phyloP scores from a whole-genome alignment of 2,329 filamentous ascomycete genomes.

The Microthyrium microscopicum region DNA sequence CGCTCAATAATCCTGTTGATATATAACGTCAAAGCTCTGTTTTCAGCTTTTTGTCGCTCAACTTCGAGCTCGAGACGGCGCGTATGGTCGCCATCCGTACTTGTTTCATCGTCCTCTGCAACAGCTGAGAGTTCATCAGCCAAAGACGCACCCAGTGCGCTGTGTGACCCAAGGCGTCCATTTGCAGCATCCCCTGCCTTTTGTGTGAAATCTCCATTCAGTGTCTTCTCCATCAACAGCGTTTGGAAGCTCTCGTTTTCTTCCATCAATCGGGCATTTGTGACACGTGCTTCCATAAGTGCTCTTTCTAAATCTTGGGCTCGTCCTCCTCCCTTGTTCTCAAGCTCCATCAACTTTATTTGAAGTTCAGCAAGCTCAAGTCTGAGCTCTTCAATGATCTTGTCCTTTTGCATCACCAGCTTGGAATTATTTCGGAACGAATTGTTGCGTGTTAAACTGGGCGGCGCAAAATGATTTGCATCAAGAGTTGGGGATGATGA shows the following conservation, averaged over 20 bases:
- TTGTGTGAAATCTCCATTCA: slow-evolving; percentile 67
- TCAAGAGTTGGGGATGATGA: slow-evolving; percentile 50
- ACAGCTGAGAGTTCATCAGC: slow-evolving; percentile 15
- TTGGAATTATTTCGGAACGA: slow-evolving; percentile 83
- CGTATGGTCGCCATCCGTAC: slow-evolving; percentile 2
- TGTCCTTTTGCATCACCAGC: slow-evolving; percentile 85
- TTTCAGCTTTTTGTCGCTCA: slow-evolving; percentile 72
- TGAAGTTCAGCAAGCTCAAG: slow-evolving; percentile 88
- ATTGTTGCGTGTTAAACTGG: slow-evolving; percentile 70
- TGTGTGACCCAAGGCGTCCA: too few species aligned
- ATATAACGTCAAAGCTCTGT: slow-evolving; percentile 92
- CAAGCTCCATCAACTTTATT: slow-evolving; percentile 85
- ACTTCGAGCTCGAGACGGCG: slow-evolving; percentile 64
- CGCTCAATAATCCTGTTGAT: slow-evolving; percentile 99
- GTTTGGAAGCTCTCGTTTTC: slow-evolving; percentile 98
- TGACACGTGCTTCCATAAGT: slow-evolving; percentile 83
- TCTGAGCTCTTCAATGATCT: slow-evolving; percentile 80
- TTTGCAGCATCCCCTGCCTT: too few species aligned
- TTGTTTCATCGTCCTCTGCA: slow-evolving; percentile 36
- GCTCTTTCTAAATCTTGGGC: slow-evolving; percentile 81
- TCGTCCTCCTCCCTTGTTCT: slow-evolving; percentile 78
- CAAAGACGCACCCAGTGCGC: slow-evolving; percentile 18
- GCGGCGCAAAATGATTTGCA: slow-evolving; percentile 66
- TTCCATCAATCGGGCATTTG: slow-evolving; percentile 90
- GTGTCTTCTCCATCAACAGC: slow-evolving; percentile 81